Conservation (phyloP, 805 yeast species). For the Candida taoyuanica region DNA sequence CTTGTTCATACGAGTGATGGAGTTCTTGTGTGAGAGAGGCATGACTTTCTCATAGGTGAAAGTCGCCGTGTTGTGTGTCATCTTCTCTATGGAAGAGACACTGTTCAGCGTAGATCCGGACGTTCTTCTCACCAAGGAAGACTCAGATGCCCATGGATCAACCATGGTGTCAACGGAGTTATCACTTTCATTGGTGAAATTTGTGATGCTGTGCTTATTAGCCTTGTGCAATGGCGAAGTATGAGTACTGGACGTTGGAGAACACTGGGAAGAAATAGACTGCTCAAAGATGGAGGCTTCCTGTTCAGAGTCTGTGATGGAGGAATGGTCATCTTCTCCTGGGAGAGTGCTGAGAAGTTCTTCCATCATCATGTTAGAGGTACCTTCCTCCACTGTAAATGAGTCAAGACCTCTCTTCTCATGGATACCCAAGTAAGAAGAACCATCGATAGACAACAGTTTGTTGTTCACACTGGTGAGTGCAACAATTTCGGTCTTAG, state of each 20-base stretch:
- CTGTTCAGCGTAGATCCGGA: conserved; percentile 22
- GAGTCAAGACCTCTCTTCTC: conserved; percentile 26
- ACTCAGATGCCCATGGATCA: conserved; percentile 1
- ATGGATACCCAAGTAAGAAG: conserved; percentile 56
- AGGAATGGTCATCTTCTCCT: not conserved
- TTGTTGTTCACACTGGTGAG: conserved; percentile 38
- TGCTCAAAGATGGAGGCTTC: conserved; percentile 12
- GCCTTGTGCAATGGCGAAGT: conserved; percentile 14
- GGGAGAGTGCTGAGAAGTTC: conserved; percentile 20
- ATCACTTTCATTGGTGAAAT: conserved; percentile 17
- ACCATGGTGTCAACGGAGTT: conserved; percentile 17
- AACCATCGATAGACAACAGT: conserved; percentile 49
- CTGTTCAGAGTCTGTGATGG: conserved; percentile 1
- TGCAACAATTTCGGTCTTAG: conserved; percentile 44
- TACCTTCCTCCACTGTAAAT: conserved; percentile 21
- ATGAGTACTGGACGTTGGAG: conserved; percentile 11
- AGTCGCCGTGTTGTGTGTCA: conserved; percentile 7
- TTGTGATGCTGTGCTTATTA: conserved; percentile 15
- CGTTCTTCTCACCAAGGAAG: conserved; percentile 8
- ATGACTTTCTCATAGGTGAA: conserved; percentile 23
- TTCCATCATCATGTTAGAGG: conserved; percentile 20
- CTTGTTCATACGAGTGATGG: not conserved
- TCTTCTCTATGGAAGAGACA: conserved; percentile 4
- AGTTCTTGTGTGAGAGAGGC: conserved; percentile 12
- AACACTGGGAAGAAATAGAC: not conserved